Conservation (phyloP, 441 rosid genomes). For the Erodium moschatum region DNA sequence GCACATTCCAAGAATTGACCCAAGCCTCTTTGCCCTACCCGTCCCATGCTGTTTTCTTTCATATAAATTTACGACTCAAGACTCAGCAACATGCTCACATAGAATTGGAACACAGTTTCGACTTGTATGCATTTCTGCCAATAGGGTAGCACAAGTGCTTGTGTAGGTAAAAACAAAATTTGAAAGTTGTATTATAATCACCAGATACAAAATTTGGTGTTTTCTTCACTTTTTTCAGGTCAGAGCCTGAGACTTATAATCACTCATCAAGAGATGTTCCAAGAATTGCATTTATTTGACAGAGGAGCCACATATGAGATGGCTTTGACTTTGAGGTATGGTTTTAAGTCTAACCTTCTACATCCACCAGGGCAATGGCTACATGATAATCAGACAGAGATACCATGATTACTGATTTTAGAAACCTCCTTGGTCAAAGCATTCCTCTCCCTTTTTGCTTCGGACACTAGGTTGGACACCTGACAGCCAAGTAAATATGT, state of each 20-base stretch:
- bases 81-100: too few relatives aligned
- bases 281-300: constrained; percentile 1
- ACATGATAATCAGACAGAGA: constrained; percentile 47
- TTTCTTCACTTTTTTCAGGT: not conserved
- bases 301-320: not conserved
- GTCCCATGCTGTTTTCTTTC: too few relatives aligned
- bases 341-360: constrained; percentile 5
- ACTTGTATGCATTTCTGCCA: not conserved
- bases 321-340: not conserved
- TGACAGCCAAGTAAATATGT: constrained; percentile 27
- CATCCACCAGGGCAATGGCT: not conserved
- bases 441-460: constrained; percentile 59
- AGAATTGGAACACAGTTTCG: too few relatives aligned
- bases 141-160: too few relatives aligned
- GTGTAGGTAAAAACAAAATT: not conserved
- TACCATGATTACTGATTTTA: constrained; percentile 80
- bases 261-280: not conserved
- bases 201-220: not conserved
- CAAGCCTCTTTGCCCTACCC: too few relatives aligned
- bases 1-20: too few relatives aligned
- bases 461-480: constrained; percentile 59
- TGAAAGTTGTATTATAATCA: not conserved
- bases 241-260: not conserved
- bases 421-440: constrained; percentile 67
- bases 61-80: too few relatives aligned